Conservation (phyloP, 2,329 filamentous ascomycete species). For the Neonectria coccinea region DNA sequence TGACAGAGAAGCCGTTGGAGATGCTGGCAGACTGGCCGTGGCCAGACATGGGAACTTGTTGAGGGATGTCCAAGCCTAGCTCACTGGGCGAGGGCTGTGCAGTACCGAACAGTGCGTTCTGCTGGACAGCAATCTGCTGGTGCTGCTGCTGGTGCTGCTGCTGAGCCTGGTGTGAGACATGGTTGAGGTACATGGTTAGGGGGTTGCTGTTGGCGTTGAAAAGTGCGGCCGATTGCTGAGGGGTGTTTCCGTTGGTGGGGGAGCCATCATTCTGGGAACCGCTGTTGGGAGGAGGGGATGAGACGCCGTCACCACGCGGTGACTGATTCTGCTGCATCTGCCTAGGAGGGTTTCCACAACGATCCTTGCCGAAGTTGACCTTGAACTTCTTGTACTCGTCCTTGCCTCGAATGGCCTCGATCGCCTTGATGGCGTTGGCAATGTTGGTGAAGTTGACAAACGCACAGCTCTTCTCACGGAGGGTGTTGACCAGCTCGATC, state of each 20-base stretch:
- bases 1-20: slow-evolving; percentile 71
- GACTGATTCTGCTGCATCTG: slow-evolving; percentile 80
- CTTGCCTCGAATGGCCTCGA: slow-evolving; percentile 92
- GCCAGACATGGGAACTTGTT: slow-evolving; percentile 69
- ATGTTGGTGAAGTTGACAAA: slow-evolving; percentile 99
- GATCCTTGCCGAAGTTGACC: slow-evolving; percentile 99
- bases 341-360: slow-evolving; percentile 94
- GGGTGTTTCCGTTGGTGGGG: slow-evolving; percentile 67
- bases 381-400: slow-evolving; percentile 99
- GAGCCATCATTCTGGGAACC: slow-evolving; percentile 70
- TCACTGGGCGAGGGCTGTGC: slow-evolving; percentile 71
- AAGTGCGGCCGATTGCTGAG: slow-evolving; percentile 75
- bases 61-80: slow-evolving; percentile 68
- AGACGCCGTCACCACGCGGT: slow-evolving; percentile 71
- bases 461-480: slow-evolving; percentile 98
- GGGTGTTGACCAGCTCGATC: slow-evolving; percentile 95
- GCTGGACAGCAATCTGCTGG: slow-evolving; percentile 78
- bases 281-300: slow-evolving; percentile 66
- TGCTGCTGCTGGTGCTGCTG: slow-evolving; percentile 82
- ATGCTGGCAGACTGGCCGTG: slow-evolving; percentile 76
- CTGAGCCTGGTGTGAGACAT: slow-evolving; percentile 79
- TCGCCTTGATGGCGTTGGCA: slow-evolving; percentile 99
- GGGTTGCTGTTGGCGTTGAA: slow-evolving; percentile 90
- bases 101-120: slow-evolving; percentile 83
- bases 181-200: slow-evolving; percentile 91